Evolutionary conservation across 2,329 filamentous ascomycete species (phyloP).

Genomic region (Arachnomyces sp.): DNA sequence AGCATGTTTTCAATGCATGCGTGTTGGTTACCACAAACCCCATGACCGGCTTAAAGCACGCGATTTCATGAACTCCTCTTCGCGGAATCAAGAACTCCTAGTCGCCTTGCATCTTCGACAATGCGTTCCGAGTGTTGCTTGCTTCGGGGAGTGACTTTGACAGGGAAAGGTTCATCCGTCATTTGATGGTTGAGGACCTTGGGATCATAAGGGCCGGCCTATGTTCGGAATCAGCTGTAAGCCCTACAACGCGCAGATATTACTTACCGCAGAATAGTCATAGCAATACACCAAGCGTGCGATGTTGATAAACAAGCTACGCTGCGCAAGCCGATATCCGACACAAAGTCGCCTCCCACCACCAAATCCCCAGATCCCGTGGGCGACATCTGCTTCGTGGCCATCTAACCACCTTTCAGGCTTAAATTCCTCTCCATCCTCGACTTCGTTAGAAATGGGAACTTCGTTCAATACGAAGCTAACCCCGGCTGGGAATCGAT

Average conservation of each 20-base stretch:
- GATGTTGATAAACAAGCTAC: slow-evolving; percentile 24
- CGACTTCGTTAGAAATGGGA: slow-evolving; percentile 23
- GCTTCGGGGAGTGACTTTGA: slow-evolving; percentile 18
- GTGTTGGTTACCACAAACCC: too few species aligned
- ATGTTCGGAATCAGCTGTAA: not conserved
- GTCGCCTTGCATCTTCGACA: not conserved
- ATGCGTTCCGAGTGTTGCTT: slow-evolving; percentile 16
- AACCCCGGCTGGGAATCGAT: slow-evolving; percentile 21
- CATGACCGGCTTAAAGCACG: too few species aligned
- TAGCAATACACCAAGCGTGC: slow-evolving; percentile 24
- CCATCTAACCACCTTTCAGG: slow-evolving; percentile 33
- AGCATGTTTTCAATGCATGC: too few species aligned
- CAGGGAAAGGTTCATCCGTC: slow-evolving; percentile 21
- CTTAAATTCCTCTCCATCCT: slow-evolving; percentile 22
- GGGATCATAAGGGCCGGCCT: slow-evolving; percentile 15
- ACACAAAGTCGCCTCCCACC: slow-evolving; percentile 28
- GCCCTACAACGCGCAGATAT: not conserved
- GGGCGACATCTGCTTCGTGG: slow-evolving; percentile 18
- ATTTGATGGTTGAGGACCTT: slow-evolving; percentile 15
- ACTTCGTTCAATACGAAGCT: slow-evolving; percentile 26
- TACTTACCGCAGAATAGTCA: slow-evolving; percentile 15
- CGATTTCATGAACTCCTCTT: not conserved
- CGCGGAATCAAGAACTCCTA: not conserved
- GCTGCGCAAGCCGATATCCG: slow-evolving; percentile 24
- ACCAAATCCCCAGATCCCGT: slow-evolving; percentile 30